Base-by-base conservation (phyloP, 768 basidiomycete genomes). In the Phanerochaete carnosa region DNA sequence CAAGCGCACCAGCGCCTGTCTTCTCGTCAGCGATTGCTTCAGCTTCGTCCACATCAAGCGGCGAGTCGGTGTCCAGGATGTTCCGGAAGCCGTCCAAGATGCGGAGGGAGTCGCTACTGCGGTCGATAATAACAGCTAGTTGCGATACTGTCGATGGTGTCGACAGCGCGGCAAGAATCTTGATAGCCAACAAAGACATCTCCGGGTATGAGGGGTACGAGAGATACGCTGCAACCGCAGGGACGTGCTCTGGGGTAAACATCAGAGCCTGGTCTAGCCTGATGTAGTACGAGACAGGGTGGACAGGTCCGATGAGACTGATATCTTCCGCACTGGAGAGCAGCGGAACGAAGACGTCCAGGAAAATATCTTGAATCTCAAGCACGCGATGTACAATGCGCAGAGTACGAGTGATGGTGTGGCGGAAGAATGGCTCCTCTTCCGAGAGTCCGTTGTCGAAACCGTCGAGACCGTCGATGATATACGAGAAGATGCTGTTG, bases 311-410 rank as follows among this genome's bases (percentile, higher is more conserved):
- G 26, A 85, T 73, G 49, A 87, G 69, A 0, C 82, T 71, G 0
- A 82, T 71, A 61, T 81, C 83, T 62, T 84, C 84, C 59, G 86
- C 78, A 57, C 93, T 88, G 22, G 83, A 76, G 8, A 95, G 81
- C 23, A 89, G 75, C 1, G 94, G 93, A 2, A 96, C 76, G 52
- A 96, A 83, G 25, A 95, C 87, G 57, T 98, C 94, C 45, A 95
- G 79, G 78, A 95, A 97, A 58, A 94, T 82, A 53, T 90, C 87
- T 69, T 98, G 95, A 28, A 94, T 81, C 63, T 94, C 91, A 59
- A 98, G 77, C 0, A 90, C 81, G 1, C 94, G 87, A 62, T 87
- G 83, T 16, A 93, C 79, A 63, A 96, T 92, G 56, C 95, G 80
- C 35, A 98, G 78, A 7, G 92, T 84, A 15, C 94, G 89, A 22